phyloP scores from a whole-genome alignment of 202 grass and related monocot genomes.

The Tripidium arundinaceum region DNA sequence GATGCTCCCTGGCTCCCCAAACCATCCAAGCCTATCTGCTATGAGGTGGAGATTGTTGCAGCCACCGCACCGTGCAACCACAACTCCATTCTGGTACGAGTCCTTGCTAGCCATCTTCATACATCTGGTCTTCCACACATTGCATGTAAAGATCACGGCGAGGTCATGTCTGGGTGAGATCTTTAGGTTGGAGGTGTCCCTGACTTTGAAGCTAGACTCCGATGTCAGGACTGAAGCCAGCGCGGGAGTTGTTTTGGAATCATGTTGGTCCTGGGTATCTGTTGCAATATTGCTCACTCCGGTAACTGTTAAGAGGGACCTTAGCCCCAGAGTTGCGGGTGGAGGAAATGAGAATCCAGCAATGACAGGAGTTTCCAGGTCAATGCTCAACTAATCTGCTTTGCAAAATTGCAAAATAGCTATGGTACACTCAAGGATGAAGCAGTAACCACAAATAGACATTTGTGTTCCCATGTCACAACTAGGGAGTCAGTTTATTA shows the following conservation, averaged over 20 bases:
- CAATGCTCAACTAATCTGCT: neutral
- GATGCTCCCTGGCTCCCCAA: slow-evolving; percentile 72
- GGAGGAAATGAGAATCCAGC: slow-evolving; percentile 38
- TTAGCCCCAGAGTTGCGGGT: slow-evolving; percentile 20
- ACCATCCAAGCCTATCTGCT: slow-evolving; percentile 78
- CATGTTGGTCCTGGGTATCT: slow-evolving; percentile 9
- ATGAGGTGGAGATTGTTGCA: slow-evolving; percentile 88
- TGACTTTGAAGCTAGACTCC: slow-evolving; percentile 40
- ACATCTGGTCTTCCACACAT: slow-evolving; percentile 78
- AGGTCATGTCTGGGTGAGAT: slow-evolving; percentile 69
- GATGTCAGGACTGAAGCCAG: neutral
- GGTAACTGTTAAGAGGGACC: slow-evolving; percentile 38
- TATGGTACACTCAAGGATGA: neutral
- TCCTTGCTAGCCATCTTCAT: slow-evolving; percentile 70
- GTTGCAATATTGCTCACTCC: neutral
- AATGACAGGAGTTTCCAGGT: neutral
- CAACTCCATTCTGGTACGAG: slow-evolving; percentile 69
- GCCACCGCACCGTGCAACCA: slow-evolving; percentile 61
- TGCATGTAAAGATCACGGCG: slow-evolving; percentile 76
- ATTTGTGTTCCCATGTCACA: neutral
- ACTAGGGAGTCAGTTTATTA: neutral
- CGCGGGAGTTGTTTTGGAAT: neutral
- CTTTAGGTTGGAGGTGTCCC: slow-evolving; percentile 51
- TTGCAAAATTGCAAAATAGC: neutral
- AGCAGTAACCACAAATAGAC: neutral